Base-by-base conservation (phyloP, 2,329 filamentous ascomycete species). In the Calonectria ilicicola region DNA sequence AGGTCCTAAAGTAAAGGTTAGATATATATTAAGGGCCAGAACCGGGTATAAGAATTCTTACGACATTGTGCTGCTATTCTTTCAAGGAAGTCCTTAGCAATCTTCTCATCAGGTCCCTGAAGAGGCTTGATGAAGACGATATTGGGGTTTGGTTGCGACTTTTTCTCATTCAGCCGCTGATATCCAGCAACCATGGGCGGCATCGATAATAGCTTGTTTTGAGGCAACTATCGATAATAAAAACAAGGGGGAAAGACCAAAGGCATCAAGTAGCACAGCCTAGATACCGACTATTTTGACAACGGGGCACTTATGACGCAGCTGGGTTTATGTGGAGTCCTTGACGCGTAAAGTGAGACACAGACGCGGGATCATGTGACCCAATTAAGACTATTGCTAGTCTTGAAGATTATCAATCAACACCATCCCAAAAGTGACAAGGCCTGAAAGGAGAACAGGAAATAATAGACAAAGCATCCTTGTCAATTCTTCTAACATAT, bases 121-220 rank as follows among this genome's bases (percentile, higher is more conserved):
- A 96, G 86, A 1, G 95, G 92, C 80, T 95, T 95, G 85, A 98
- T 96, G 86, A 98, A 98, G 81, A 94, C 91, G 77, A 98, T 94
- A 72, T 91, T 90, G 26, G 91, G 87, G 78, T 97, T 97, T 9
- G 95, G 94, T 71, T 94, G 92, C 67, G 93, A 91, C 56, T 88
- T 90, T 80, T 90, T 93, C 77, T 92, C 92, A 80, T 98, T 98
- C 64, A 97, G 87, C 74, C 95, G 91, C 84, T 95, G 90, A 80
- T 95, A 94, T 66, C 94, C 94, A 69, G 95, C 85, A 63, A 94
- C 93, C 94, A 97, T 97, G 6, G 51, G 53, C 23, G 42, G 60
- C 15, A 62, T 29, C 10, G 19, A 14, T 10, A 15, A 23, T n/a
- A 29, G 15, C 26, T 8, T 44, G 29, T 9, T 19, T 14, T 2